Evolutionary conservation across 805 yeast genomes (phyloP).

Genomic region (Debaryomyces prosopidis): DNA sequence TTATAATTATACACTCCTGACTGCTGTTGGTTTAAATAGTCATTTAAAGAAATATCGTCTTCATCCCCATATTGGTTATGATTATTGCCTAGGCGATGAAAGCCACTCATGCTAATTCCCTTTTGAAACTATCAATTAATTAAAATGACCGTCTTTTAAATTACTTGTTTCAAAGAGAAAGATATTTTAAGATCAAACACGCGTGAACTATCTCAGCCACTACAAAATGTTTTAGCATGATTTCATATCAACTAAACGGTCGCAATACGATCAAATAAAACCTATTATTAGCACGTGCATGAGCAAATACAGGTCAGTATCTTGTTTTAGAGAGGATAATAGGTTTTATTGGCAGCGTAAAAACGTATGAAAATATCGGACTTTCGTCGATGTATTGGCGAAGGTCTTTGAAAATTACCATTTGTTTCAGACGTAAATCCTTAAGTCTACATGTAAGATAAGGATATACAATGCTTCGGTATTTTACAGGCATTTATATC

Average conservation of each 20-base stretch:
- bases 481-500: too few relatives aligned
- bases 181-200: neutral
- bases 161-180: neutral
- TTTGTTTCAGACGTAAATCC: too few relatives aligned
- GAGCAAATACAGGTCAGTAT: too few relatives aligned
- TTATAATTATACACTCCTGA: slow-evolving; percentile 18
- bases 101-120: slow-evolving; percentile 4
- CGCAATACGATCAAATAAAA: too few relatives aligned
- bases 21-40: slow-evolving; percentile 13
- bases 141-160: neutral
- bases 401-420: too few relatives aligned
- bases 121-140: neutral
- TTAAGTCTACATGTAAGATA: too few relatives aligned
- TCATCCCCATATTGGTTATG: slow-evolving; percentile 1
- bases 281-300: too few relatives aligned
- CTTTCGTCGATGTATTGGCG: too few relatives aligned
- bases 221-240: neutral
- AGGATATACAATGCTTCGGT: too few relatives aligned
- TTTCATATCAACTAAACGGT: neutral
- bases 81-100: neutral
- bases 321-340: too few relatives aligned
- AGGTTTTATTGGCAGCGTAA: too few relatives aligned
- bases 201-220: neutral
- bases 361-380: too few relatives aligned
- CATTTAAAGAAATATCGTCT: slow-evolving; percentile 5